These are phyloP conservation scores for Epichloe coenophiala DNA, from an alignment of 2,329 filamentous ascomycete genomes.

Conservation along the genomic window DNA sequence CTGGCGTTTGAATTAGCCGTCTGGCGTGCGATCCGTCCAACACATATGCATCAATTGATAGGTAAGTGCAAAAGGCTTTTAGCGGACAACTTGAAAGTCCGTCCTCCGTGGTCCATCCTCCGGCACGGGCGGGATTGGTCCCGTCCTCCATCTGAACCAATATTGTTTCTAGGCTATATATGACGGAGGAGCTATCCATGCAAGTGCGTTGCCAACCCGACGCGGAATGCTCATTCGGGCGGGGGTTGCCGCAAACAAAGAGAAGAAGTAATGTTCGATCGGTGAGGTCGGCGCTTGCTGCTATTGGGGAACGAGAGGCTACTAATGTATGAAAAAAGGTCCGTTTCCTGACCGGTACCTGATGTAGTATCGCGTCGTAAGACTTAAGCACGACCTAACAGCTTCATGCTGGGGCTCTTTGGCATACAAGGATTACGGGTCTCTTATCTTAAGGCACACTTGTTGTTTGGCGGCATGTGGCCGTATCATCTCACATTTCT, in stretches of 20 bases:
- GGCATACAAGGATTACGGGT: not conserved
- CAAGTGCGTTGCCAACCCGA: not conserved
- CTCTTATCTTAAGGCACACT: not conserved
- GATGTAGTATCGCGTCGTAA: not conserved
- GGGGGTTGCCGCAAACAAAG: not conserved
- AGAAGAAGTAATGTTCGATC: not conserved
- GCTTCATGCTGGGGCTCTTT: not conserved
- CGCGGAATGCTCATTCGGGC: too few relatives aligned
- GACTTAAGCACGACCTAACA: not conserved
- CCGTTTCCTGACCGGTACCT: conserved; percentile 1
- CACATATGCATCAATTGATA: not conserved
- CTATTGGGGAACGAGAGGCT: not conserved
- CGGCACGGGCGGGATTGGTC: not conserved
- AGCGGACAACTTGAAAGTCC: not conserved
- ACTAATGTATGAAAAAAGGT: not conserved
- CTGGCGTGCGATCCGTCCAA: not conserved
- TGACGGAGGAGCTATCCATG: too few relatives aligned
- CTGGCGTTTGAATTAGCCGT: not conserved
- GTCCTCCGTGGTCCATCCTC: not conserved
- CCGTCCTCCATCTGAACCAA: not conserved
- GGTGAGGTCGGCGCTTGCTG: not conserved
- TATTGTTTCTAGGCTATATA: not conserved
- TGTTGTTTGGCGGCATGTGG: not conserved
- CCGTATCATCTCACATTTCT: not conserved
- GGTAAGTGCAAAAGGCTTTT: not conserved